These are phyloP conservation scores for Didymella sp. DNA, from an alignment of 2,329 filamentous ascomycete genomes.

Conservation along the genomic window DNA sequence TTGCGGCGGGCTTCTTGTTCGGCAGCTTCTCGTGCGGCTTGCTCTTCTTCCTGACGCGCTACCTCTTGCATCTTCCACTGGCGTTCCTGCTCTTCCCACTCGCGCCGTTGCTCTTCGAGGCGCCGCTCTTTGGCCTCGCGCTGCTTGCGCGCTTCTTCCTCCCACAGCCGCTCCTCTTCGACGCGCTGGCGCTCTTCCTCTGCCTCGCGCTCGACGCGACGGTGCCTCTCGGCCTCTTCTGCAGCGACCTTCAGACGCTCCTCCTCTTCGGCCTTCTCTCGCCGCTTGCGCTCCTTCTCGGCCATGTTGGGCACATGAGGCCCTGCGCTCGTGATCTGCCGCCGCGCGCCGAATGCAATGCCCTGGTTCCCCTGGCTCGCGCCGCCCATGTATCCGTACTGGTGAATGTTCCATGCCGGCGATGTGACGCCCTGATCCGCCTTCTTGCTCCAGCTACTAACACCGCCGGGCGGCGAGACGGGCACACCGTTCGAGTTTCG, in stretches of 20 bases:
- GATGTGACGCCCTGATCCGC: slow-evolving; percentile 79
- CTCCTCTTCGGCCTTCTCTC: slow-evolving; percentile 64
- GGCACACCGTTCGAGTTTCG: slow-evolving; percentile 58
- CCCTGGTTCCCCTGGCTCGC: slow-evolving; percentile 95
- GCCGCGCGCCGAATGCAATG: slow-evolving; percentile 86
- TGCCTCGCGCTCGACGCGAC: slow-evolving; percentile 58
- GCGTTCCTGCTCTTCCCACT: slow-evolving; percentile 78
- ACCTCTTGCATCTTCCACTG: slow-evolving; percentile 81
- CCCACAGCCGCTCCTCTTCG: slow-evolving; percentile 72
- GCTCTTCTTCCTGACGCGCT: slow-evolving; percentile 73
- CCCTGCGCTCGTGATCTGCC: slow-evolving; percentile 86
- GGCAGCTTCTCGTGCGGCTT: slow-evolving; percentile 71
- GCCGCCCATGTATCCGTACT: slow-evolving; percentile 96
- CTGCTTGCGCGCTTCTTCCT: slow-evolving; percentile 67
- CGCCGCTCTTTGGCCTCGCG: slow-evolving; percentile 66
- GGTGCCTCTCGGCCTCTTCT: slow-evolving; percentile 61
- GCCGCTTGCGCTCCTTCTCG: slow-evolving; percentile 78
- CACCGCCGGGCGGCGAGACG: slow-evolving; percentile 58
- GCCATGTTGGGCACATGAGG: slow-evolving; percentile 81
- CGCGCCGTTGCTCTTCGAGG: slow-evolving; percentile 71
- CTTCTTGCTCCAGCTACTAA: slow-evolving; percentile 91
- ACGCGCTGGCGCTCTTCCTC: slow-evolving; percentile 68
- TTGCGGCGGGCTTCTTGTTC: slow-evolving; percentile 70
- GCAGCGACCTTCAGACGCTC: slow-evolving; percentile 58
- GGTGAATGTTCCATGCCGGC: slow-evolving; percentile 97